A percentile compares a stretch with the other conserved stretches of the same genome.
These are phyloP conservation scores for Euphorbia lathyris DNA, from an alignment of 345 rosid species.

Conservation along the genomic window DNA sequence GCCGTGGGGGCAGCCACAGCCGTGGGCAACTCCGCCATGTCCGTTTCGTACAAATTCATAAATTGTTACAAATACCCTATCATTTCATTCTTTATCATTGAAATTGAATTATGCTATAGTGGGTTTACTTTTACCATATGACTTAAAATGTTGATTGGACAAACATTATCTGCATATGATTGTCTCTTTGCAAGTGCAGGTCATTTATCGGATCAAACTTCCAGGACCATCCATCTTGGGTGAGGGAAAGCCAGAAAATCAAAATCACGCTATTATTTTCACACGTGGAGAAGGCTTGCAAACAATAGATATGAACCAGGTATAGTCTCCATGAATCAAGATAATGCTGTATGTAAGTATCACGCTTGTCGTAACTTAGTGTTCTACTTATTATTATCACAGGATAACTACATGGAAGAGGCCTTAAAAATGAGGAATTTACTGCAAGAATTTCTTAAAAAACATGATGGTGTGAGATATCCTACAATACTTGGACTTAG, in stretches of 20 bases:
- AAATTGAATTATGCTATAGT: background rate
- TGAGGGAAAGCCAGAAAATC: slow-evolving; percentile 99
- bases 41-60: no score
- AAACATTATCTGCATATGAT: background rate
- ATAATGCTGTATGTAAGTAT: slow-evolving; percentile 23
- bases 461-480: slow-evolving; percentile 85
- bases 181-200: slow-evolving; percentile 42
- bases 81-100: background rate
- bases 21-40: no score
- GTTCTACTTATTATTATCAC: background rate
- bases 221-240: slow-evolving; percentile 98
- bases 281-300: slow-evolving; percentile 99
- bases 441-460: slow-evolving; percentile 88
- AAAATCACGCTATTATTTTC: slow-evolving; percentile 94
- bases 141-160: background rate
- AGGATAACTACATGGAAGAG: slow-evolving; percentile 99
- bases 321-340: slow-evolving; percentile 66
- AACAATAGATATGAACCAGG: slow-evolving; percentile 99
- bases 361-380: background rate
- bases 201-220: slow-evolving; percentile 85
- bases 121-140: background rate
- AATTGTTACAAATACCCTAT: background rate
- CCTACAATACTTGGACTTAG: slow-evolving; percentile 98
- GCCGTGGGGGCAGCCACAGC: no score
- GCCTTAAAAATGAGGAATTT: slow-evolving; percentile 97